These are phyloP conservation scores for Botrytis byssoidea DNA, from an alignment of 2,329 filamentous ascomycete species.

Conservation along the genomic window DNA sequence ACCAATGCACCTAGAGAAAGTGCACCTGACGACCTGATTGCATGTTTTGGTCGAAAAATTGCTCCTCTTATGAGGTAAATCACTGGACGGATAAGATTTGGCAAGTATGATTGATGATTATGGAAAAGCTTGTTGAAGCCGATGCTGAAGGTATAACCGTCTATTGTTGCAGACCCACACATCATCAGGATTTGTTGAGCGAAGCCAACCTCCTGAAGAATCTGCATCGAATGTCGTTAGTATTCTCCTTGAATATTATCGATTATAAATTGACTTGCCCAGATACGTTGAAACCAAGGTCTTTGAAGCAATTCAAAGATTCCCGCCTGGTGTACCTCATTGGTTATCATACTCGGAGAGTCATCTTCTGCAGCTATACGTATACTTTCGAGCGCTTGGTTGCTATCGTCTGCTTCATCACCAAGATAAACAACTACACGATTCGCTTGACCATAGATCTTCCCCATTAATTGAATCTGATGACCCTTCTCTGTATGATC, in stretches of 20 bases:
- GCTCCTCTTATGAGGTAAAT: not conserved
- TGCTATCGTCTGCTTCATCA: constrained; percentile 4
- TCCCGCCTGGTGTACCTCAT: not conserved
- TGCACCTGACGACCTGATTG: not conserved
- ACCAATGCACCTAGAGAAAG: not conserved
- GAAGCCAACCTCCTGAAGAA: not conserved
- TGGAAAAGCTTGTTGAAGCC: not conserved
- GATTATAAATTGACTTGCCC: constrained; percentile 9
- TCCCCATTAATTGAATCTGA: constrained; percentile 25
- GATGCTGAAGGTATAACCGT: not conserved
- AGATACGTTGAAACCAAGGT: constrained; percentile 24
- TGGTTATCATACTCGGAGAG: too few relatives aligned
- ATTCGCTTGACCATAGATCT: constrained; percentile 24
- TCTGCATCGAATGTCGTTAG: not conserved
- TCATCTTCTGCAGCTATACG: not conserved
- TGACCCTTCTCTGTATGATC: not conserved
- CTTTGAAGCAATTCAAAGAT: constrained; percentile 15
- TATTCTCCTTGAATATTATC: not conserved
- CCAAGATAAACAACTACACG: constrained; percentile 27
- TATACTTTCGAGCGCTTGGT: constrained; percentile 20
- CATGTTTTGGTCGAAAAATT: not conserved
- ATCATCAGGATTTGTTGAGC: constrained; percentile 9
- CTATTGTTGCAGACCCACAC: not conserved
- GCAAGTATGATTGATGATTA: not conserved
- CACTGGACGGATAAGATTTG: not conserved